phyloP scores from a whole-genome alignment of 1,139 yeast genomes.

The Nakaseomyces bracarensis region DNA sequence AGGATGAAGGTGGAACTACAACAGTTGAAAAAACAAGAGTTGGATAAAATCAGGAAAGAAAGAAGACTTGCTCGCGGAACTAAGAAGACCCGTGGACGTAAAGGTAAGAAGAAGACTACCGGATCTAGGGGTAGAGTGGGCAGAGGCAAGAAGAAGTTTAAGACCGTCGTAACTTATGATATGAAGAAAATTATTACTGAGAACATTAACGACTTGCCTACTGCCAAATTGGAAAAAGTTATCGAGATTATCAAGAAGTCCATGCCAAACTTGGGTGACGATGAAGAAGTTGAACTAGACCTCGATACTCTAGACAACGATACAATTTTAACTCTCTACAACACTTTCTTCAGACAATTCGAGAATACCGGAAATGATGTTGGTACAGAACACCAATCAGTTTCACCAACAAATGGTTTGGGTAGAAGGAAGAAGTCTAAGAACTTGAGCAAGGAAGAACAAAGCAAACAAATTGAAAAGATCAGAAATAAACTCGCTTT shows the following conservation, averaged over 20 bases:
- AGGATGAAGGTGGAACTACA: constrained; percentile 82
- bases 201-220: constrained; percentile 65
- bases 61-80: constrained; percentile 32
- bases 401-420: constrained; percentile 26
- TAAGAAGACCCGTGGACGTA: constrained; percentile 19
- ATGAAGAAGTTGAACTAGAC: constrained; percentile 85
- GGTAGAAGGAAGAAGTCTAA: constrained; percentile 32
- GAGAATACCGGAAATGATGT: constrained; percentile 21
- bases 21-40: constrained; percentile 68
- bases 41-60: constrained; percentile 45
- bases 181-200: constrained; percentile 95
- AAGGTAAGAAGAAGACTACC: constrained; percentile 13
- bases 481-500: constrained; percentile 76
- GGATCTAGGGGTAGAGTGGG: constrained; percentile 12
- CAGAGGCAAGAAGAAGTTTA: constrained; percentile 28
- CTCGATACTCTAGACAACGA: constrained; percentile 87
- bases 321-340: constrained; percentile 76
- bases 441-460: constrained; percentile 54
- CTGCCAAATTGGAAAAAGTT: constrained; percentile 74
- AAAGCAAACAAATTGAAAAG: constrained; percentile 72
- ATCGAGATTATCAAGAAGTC: constrained; percentile 80
- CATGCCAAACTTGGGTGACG: constrained; percentile 66
- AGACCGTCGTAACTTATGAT: constrained; percentile 68
- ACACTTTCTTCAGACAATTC: constrained; percentile 36
- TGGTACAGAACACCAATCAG: constrained; percentile 21